Base-by-base conservation (phyloP, 2,329 filamentous ascomycete species). In the Raffaelea albimanens region DNA sequence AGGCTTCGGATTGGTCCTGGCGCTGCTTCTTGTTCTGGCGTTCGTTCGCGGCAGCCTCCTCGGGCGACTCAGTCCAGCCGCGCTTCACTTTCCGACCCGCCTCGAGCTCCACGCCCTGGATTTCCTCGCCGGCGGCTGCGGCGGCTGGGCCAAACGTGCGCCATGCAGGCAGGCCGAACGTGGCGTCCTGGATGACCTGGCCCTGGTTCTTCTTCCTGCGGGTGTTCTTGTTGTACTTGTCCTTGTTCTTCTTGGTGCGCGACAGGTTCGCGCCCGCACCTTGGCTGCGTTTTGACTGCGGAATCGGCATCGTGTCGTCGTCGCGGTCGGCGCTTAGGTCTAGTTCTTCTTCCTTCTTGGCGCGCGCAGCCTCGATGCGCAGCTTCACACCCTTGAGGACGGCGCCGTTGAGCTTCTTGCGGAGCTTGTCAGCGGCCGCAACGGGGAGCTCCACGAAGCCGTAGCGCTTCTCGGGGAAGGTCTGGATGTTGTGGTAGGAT, bases 391-490 rank as follows among this genome's bases (percentile, higher is more conserved):
- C 93, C 61, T 85, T 93, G 48, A 98, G 68, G 21, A 87, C 84
- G 2, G 84, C 78, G 29, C 91, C 91, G 70, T 95, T 86, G 44
- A 97, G 75, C 68, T 93, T 97, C 68, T 85, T 91, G 68, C 83
- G 88, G 46, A 97, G 67, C 64, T 89, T 95, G n/a, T 91, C 85
- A 10, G 91, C 93, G 55, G 95, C 89, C 65, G 80, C 78, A 3
- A 63, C 67, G 1, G 90, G 90, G 34, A 98, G 67, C 42, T 94
- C 89, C 50, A 97, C 72, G 67, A 86, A 98, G 48, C 91, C 93
- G 79, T 88, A 98, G 46, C 79, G 83, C 61, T 80, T 85, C 55
- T 98, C 93, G 14, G 91, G 91, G 53, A 95, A 95, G 1, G 90
- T 90, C 60, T 88, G 78, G 55, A 96, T 68, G 5, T 73, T 72